Conservation (phyloP, 2,329 filamentous ascomycete genomes). For the Samsoniella hepiali region DNA sequence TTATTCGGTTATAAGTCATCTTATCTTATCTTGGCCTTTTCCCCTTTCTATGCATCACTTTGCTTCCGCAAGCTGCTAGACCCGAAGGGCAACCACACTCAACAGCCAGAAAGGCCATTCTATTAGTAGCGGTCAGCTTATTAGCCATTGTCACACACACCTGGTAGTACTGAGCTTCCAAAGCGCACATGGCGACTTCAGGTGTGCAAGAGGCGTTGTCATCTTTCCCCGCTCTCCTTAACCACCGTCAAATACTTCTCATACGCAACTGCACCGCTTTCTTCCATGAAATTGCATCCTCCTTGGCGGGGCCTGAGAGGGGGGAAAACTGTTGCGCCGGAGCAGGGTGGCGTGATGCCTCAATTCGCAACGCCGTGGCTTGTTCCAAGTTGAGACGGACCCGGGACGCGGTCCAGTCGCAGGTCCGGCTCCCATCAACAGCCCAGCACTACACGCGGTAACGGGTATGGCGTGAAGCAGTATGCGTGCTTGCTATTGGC, state of each 20-base stretch:
- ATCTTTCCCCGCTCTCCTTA: not conserved
- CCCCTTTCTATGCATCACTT: not conserved
- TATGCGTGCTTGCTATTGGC: not conserved
- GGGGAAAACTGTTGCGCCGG: not conserved
- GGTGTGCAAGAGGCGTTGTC: not conserved
- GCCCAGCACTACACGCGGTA: not conserved
- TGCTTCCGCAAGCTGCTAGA: not conserved
- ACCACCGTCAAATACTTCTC: not conserved
- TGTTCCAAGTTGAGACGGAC: conserved; percentile 19
- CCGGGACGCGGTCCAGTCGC: conserved; percentile 7
- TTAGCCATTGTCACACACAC: not conserved
- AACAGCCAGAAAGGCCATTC: not conserved
- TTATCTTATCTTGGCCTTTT: not conserved
- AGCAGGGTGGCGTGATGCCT: conserved; percentile 6
- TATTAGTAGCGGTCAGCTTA: not conserved
- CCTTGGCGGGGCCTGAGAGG: not conserved
- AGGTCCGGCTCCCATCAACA: not conserved
- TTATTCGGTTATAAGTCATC: not conserved
- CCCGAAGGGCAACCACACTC: not conserved
- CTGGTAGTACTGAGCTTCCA: not conserved
- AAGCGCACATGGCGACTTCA: not conserved
- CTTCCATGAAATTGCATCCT: conserved; percentile 1
- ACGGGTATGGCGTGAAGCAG: not conserved
- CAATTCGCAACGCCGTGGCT: conserved; percentile 13
- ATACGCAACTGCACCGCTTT: not conserved